These are phyloP conservation scores for Oryza meridionalis DNA, from an alignment of 176 grass and related monocot species.

Conservation along the genomic window DNA sequence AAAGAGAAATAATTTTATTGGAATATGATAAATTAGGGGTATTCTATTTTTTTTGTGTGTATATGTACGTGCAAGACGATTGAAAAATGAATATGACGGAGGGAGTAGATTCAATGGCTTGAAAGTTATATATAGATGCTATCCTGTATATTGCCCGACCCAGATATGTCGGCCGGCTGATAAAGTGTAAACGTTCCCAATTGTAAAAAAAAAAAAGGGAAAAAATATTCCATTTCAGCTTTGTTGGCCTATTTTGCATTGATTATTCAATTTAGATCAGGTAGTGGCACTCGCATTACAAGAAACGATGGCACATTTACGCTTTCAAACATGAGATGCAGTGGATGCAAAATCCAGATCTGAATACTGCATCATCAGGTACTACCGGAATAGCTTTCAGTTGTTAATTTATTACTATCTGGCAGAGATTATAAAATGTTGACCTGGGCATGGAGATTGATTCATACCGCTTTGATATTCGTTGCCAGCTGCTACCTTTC, in stretches of 20 bases:
- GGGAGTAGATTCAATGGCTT: too few species aligned
- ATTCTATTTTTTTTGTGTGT: too few species aligned
- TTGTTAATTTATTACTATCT: background rate
- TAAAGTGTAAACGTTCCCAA: background rate
- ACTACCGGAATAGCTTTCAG: background rate
- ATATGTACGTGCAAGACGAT: too few species aligned
- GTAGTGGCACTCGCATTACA: background rate
- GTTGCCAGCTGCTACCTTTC: background rate
- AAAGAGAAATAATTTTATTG: too few species aligned
- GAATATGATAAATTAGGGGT: too few species aligned
- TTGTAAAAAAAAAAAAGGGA: background rate
- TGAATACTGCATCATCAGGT: background rate
- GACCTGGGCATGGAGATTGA: constrained; percentile 11
- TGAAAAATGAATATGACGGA: too few species aligned
- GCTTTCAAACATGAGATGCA: background rate
- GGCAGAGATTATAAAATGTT: constrained; percentile 13
- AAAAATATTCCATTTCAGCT: background rate
- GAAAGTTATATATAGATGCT: background rate
- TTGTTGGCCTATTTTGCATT: background rate
- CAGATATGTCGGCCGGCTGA: background rate
- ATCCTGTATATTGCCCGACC: background rate
- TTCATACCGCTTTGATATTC: background rate
- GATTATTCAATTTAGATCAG: constrained; percentile 6
- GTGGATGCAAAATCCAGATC: background rate
- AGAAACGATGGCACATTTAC: too few species aligned